These are phyloP conservation scores for Colletotrichum orbiculare DNA, from an alignment of 2,329 filamentous ascomycete species.

Conservation along the genomic window DNA sequence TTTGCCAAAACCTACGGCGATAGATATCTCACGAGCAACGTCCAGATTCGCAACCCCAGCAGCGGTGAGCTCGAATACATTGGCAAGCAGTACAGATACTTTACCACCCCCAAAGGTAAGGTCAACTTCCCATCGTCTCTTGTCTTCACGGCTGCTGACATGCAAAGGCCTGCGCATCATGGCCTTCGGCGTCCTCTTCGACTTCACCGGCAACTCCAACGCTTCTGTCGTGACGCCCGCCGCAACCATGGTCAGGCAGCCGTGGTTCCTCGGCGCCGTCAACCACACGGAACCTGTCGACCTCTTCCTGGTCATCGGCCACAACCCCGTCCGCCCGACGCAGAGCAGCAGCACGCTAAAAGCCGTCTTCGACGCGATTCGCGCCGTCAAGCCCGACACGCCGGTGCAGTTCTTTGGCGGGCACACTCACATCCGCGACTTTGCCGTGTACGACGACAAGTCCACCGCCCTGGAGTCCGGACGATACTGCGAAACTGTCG, in stretches of 20 bases:
- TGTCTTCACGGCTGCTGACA: neutral
- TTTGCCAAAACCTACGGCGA: slow-evolving; percentile 67
- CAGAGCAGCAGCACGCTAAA: slow-evolving; percentile 56
- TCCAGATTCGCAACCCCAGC: slow-evolving; percentile 53
- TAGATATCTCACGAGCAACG: slow-evolving; percentile 58
- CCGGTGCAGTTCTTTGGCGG: slow-evolving; percentile 75
- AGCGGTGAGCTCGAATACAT: slow-evolving; percentile 54
- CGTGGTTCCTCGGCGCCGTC: slow-evolving; percentile 71
- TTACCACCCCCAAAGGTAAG: slow-evolving; percentile 51
- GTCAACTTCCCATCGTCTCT: neutral
- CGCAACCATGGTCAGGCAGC: slow-evolving; percentile 60
- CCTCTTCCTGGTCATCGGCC: slow-evolving; percentile 71
- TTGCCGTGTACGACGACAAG: slow-evolving; percentile 70
- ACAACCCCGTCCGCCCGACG: slow-evolving; percentile 66
- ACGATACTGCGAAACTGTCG: slow-evolving; percentile 75
- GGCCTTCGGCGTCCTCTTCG: slow-evolving; percentile 57
- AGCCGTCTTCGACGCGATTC: slow-evolving; percentile 67
- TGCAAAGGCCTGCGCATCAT: slow-evolving; percentile 50
- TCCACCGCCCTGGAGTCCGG: slow-evolving; percentile 72
- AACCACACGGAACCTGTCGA: slow-evolving; percentile 66
- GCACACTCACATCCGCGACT: slow-evolving; percentile 73
- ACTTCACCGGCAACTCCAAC: slow-evolving; percentile 68
- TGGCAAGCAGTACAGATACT: slow-evolving; percentile 56
- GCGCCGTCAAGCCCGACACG: slow-evolving; percentile 63
- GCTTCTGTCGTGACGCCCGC: slow-evolving; percentile 70